Conservation (phyloP, 495 filamentous ascomycete genomes). For the Trichoderma parareesei region DNA sequence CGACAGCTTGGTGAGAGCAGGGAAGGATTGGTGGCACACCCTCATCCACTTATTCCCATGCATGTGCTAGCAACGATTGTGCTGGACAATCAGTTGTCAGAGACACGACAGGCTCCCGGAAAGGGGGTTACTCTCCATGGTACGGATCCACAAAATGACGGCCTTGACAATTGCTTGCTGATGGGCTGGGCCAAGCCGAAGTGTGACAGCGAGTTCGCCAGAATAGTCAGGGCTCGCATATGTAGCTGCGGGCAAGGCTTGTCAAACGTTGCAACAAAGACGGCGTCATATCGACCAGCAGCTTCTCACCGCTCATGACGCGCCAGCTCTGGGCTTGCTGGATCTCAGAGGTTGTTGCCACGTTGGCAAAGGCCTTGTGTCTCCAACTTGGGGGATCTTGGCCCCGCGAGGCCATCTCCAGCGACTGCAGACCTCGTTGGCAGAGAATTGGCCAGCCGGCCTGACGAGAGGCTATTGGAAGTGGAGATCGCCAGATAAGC, state of each 20-base stretch:
- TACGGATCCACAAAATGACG: slow-evolving; percentile 4
- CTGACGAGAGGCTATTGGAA: neutral
- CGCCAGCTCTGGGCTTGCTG: neutral
- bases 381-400: neutral
- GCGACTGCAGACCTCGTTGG: neutral
- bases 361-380: neutral
- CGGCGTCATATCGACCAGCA: neutral
- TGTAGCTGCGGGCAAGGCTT: slow-evolving; percentile 3
- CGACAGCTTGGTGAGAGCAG: slow-evolving; percentile 6
- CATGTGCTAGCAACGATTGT: slow-evolving; percentile 7
- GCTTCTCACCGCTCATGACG: slow-evolving; percentile 7
- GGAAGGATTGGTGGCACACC: neutral
- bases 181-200: neutral
- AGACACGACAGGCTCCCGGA: neutral
- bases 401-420: neutral
- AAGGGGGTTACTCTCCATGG: neutral
- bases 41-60: neutral
- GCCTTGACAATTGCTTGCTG: slow-evolving; percentile 2
- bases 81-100: slow-evolving; percentile 1
- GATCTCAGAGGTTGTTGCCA: neutral
- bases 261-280: neutral
- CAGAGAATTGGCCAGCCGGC: neutral
- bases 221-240: slow-evolving; percentile 1
- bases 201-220: slow-evolving; percentile 8
- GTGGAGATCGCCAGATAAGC: slow-evolving; percentile 8